These are phyloP conservation scores for Zoysia pacifica DNA, from an alignment of 176 grass and related monocot genomes.

Conservation along the genomic window DNA sequence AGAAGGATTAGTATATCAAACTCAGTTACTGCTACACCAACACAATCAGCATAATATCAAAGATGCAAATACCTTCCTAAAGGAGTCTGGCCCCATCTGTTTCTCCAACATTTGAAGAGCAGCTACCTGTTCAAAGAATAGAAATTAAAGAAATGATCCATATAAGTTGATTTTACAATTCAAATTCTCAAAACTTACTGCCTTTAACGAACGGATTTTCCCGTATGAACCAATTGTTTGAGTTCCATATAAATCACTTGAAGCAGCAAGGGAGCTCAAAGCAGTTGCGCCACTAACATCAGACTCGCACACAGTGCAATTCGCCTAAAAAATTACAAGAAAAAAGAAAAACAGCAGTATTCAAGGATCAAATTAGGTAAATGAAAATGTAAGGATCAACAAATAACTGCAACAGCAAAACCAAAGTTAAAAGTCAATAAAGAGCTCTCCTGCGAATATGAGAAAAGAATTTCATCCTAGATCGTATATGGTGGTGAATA, in stretches of 20 bases:
- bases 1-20: slow-evolving; percentile 28
- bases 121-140: slow-evolving; percentile 62
- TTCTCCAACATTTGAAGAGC: slow-evolving; percentile 99
- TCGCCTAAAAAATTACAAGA: slow-evolving; percentile 59
- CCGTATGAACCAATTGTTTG: slow-evolving; percentile 89
- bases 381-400: background rate
- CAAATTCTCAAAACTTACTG: slow-evolving; percentile 61
- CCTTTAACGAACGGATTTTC: slow-evolving; percentile 93
- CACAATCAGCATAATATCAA: slow-evolving; percentile 4
- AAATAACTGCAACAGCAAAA: background rate
- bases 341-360: slow-evolving; percentile 7
- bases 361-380: background rate
- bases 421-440: slow-evolving; percentile 3
- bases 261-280: slow-evolving; percentile 82
- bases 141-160: slow-evolving; percentile 27
- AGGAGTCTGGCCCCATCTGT: slow-evolving; percentile 95
- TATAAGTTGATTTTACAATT: slow-evolving; percentile 21
- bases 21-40: slow-evolving; percentile 18
- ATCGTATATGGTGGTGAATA: background rate
- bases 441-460: too few relatives aligned
- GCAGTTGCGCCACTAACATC: slow-evolving; percentile 81
- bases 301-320: slow-evolving; percentile 80
- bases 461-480: too few relatives aligned
- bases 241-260: slow-evolving; percentile 92
- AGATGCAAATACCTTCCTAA: slow-evolving; percentile 65